Evolutionary conservation across 179 eudicot species (phyloP), one percentile per base, ranked within the genome.

Genomic region (Nepenthes alata): DNA sequence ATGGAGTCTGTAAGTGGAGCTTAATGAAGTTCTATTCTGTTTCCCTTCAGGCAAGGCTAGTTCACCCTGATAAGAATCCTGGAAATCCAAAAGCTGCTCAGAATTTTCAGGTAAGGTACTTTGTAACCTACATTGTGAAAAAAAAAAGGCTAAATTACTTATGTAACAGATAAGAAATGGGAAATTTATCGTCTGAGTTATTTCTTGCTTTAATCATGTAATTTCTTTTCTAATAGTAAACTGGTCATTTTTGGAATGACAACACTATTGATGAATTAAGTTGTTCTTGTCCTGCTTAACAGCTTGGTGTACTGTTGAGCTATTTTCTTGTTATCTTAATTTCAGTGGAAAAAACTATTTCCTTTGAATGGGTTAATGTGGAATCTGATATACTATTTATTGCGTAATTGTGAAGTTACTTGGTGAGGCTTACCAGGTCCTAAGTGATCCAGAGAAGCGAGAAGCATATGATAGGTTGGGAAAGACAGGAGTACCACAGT

Each of bases 371-470:
- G 25, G 25, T 11, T 47, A 8, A 2, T 47, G 50, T 6, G 2
- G 8, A 47, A 47, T 47, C 50, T 47, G 50, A 6, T 2, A 11
- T 47, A 47, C 50, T 47, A 47, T 47, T 11, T 47, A 47, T 71
- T 69, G 45, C 66, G 60, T 60, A 60, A 50, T 62, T 69, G 37
- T 64, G 37, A 64, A 91, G 98, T 85, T 77, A 47, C 96, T 91
- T 68, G 98, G 91, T 65, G 98, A 91, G 83, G 98, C 98, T 53
- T 91, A 91, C 77, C 96, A 91, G 68, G 84, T 91, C 44, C 77
- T 91, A 41, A 79, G 97, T 74, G 96, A 90, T 73, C 80, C 90
- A 61, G 78, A 74, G 39, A 85, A 88, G 72, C 97, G 96, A 53
- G 95, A 81, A 67, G 85, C 95, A 56, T 91, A 91, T 77, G 83